phyloP scores from a whole-genome alignment of 768 basidiomycete genomes.

The Tricholoma matsutake region DNA sequence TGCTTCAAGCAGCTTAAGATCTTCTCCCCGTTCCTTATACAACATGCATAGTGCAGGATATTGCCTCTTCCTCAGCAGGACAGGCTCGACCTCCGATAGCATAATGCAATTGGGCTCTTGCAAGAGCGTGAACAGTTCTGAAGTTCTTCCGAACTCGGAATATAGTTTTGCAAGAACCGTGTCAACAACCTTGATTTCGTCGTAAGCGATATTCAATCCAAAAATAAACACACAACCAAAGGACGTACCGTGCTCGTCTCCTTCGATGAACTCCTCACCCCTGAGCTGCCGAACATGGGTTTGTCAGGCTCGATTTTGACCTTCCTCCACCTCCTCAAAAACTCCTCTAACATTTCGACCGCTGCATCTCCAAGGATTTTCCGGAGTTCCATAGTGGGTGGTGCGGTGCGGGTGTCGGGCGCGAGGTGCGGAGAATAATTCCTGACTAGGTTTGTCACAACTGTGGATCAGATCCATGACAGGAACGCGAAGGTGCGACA shows the following conservation, averaged over 20 bases:
- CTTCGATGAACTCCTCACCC: background rate
- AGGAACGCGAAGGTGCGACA: constrained; percentile 34
- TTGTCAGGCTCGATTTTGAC: constrained; percentile 26
- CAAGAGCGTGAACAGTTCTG: constrained; percentile 60
- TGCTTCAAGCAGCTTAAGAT: constrained; percentile 59
- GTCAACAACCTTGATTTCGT: constrained; percentile 60
- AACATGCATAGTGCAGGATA: constrained; percentile 62
- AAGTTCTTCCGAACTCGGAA: constrained; percentile 54
- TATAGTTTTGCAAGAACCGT: constrained; percentile 78
- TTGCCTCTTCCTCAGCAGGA: constrained; percentile 47
- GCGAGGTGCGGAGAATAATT: constrained; percentile 88
- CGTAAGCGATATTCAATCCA: background rate
- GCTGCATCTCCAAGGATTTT: constrained; percentile 64
- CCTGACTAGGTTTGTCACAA: constrained; percentile 84
- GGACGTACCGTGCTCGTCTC: constrained; percentile 7
- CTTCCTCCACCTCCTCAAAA: constrained; percentile 60
- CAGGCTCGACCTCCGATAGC: constrained; percentile 59
- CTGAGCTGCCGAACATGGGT: background rate
- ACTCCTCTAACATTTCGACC: constrained; percentile 68
- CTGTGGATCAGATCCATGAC: constrained; percentile 72
- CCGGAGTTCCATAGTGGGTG: constrained; percentile 66
- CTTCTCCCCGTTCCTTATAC: constrained; percentile 54
- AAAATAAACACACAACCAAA: constrained; percentile 9
- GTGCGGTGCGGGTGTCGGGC: constrained; percentile 63
- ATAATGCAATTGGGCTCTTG: constrained; percentile 52